Evolutionary conservation across 2,329 filamentous ascomycete genomes (phyloP).

Genomic region (Exophiala lecanii-corni): DNA sequence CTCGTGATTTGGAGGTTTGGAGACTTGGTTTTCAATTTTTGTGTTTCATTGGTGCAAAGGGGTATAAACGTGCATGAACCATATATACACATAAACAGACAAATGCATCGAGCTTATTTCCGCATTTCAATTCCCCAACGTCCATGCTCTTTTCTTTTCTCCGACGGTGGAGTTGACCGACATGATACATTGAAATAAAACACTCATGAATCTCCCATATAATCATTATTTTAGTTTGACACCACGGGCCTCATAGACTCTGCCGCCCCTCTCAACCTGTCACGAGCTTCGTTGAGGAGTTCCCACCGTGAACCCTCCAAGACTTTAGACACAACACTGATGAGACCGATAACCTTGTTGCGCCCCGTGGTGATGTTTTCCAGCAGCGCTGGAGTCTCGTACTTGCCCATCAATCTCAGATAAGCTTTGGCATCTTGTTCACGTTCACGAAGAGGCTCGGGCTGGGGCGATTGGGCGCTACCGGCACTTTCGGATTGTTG

Average conservation of each 20-base stretch:
- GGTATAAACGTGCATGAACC: too few species aligned
- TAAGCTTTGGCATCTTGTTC: slow-evolving; percentile 75
- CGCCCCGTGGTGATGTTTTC: slow-evolving; percentile 63
- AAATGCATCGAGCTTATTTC: too few species aligned
- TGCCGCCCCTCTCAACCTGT: slow-evolving; percentile 53
- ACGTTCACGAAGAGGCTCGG: slow-evolving; percentile 50
- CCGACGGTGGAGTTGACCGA: too few species aligned
- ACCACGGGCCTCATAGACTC: neutral
- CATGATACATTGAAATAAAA: too few species aligned
- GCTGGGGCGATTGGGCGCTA: neutral
- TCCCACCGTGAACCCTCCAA: slow-evolving; percentile 85
- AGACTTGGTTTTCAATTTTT: too few species aligned
- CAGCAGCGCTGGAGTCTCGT: slow-evolving; percentile 70
- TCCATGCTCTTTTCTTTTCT: too few species aligned
- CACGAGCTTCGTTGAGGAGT: slow-evolving; percentile 77
- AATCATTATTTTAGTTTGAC: neutral
- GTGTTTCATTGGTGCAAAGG: too few species aligned
- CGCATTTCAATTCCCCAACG: too few species aligned
- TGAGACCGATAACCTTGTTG: slow-evolving; percentile 73
- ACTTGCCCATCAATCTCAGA: slow-evolving; percentile 65
- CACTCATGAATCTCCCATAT: too few species aligned
- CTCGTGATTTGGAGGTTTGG: neutral
- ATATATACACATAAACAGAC: too few species aligned
- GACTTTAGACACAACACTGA: slow-evolving; percentile 73
- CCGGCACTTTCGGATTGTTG: neutral